Evolutionary conservation across 2,329 filamentous ascomycete genomes (phyloP).

Genomic region (Escovopsis sp.): DNA sequence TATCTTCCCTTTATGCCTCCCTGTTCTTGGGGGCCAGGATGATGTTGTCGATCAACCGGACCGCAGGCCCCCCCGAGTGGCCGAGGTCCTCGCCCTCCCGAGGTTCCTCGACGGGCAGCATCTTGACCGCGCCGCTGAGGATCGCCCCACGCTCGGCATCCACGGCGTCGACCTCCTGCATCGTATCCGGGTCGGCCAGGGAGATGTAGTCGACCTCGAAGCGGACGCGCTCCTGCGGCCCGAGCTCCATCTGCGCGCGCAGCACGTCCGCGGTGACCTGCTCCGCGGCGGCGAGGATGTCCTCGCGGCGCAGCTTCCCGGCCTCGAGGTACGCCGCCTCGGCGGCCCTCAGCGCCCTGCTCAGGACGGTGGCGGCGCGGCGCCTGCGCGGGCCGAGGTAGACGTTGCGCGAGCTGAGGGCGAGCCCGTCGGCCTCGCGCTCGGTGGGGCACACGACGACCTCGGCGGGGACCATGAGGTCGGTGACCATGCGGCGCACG

Average conservation of each 20-base stretch:
- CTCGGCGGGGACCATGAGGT: slow-evolving; percentile 67
- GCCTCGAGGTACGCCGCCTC: slow-evolving; percentile 44
- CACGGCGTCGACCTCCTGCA: slow-evolving; percentile 63
- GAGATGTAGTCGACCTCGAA: slow-evolving; percentile 91
- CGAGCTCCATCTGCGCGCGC: slow-evolving; percentile 46
- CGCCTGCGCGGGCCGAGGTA: slow-evolving; percentile 71
- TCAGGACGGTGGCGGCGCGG: slow-evolving; percentile 56
- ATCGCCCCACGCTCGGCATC: slow-evolving; percentile 62
- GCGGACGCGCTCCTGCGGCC: slow-evolving; percentile 44
- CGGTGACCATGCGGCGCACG: slow-evolving; percentile 71
- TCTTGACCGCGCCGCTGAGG: slow-evolving; percentile 80
- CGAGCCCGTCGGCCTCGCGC: slow-evolving; percentile 68
- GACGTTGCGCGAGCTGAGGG: slow-evolving; percentile 85
- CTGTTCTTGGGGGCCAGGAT: slow-evolving; percentile 38
- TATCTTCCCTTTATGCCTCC: background rate
- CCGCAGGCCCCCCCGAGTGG: slow-evolving; percentile 54
- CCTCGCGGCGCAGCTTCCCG: slow-evolving; percentile 36
- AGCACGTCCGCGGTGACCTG: slow-evolving; percentile 40
- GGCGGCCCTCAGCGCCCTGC: slow-evolving; percentile 53
- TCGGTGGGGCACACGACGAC: slow-evolving; percentile 62
- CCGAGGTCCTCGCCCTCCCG: slow-evolving; percentile 62
- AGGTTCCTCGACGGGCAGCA: slow-evolving; percentile 64
- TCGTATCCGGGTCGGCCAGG: slow-evolving; percentile 68
- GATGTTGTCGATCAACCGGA: slow-evolving; percentile 90
- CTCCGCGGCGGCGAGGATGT: slow-evolving; percentile 60